phyloP scores from a whole-genome alignment of 495 filamentous ascomycete species.

The Trichoderma parareesei region DNA sequence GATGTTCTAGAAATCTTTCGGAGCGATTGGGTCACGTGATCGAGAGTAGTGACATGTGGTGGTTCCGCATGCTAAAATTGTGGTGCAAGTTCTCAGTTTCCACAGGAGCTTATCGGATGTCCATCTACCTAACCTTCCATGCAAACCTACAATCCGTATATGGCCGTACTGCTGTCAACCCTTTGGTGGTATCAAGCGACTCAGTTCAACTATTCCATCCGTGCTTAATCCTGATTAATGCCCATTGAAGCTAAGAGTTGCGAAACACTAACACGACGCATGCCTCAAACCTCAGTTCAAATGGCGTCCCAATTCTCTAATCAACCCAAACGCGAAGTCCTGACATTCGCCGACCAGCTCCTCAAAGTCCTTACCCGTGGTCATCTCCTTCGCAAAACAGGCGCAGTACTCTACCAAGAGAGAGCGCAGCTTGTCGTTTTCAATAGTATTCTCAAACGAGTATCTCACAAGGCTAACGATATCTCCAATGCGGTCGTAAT shows the following conservation, averaged over 20 bases:
- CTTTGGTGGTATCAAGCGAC: no score
- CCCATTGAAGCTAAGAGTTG: no score
- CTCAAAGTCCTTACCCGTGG: background rate
- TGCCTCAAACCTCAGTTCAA: no score
- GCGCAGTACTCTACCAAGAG: background rate
- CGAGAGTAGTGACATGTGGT: background rate
- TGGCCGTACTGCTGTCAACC: no score
- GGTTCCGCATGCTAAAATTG: no score
- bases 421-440: background rate
- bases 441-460: background rate
- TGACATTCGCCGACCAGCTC: background rate
- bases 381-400: background rate
- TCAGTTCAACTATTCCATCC: no score
- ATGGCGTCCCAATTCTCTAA: background rate
- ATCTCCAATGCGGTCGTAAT: background rate
- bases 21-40: slow-evolving; percentile 2
- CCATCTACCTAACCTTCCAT: no score
- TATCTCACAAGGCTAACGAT: background rate
- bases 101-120: no score
- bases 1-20: background rate
- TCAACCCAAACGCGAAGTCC: background rate
- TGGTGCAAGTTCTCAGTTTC: no score
- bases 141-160: no score
- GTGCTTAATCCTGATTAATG: no score
- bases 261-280: no score